Evolutionary conservation across 2,329 filamentous ascomycete genomes (phyloP).

Genomic region (Arthroderma uncinatum): DNA sequence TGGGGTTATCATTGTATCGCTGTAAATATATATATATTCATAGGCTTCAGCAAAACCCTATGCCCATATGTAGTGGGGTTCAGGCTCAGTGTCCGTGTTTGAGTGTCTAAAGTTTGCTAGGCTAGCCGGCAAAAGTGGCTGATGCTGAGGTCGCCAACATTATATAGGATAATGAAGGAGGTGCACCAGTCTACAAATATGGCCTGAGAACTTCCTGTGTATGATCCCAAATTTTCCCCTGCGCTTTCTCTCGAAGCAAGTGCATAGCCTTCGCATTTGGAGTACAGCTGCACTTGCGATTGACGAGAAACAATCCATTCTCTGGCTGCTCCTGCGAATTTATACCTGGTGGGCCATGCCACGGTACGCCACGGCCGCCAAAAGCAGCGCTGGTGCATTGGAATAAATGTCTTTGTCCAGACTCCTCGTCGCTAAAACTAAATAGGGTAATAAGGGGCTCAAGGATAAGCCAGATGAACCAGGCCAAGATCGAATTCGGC

Average conservation of each 20-base stretch:
- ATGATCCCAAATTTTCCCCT: background rate
- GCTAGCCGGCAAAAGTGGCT: too few species aligned
- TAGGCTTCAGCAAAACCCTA: background rate
- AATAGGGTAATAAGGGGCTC: background rate
- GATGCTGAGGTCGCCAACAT: background rate
- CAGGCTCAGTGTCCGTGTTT: background rate
- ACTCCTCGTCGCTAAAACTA: background rate
- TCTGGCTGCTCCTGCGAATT: background rate
- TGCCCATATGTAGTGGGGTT: background rate
- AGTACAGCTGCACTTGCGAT: background rate
- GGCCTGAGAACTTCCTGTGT: background rate
- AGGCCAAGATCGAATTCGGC: background rate
- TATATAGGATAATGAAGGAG: too few species aligned
- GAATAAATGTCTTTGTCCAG: background rate
- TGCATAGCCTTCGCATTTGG: background rate
- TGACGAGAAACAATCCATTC: background rate
- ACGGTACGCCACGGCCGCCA: background rate
- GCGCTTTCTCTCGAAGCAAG: background rate
- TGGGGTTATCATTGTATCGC: background rate
- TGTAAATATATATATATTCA: background rate
- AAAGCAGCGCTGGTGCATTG: background rate
- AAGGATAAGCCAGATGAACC: background rate
- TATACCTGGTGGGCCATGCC: background rate
- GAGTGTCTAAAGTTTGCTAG: too few species aligned
- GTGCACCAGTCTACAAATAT: background rate